A percentile compares a stretch with the other conserved stretches of the same genome.
Evolutionary conservation across 192 early-diverging fungal genomes (phyloP).

Genomic region (Umbelopsis vinacea): DNA sequence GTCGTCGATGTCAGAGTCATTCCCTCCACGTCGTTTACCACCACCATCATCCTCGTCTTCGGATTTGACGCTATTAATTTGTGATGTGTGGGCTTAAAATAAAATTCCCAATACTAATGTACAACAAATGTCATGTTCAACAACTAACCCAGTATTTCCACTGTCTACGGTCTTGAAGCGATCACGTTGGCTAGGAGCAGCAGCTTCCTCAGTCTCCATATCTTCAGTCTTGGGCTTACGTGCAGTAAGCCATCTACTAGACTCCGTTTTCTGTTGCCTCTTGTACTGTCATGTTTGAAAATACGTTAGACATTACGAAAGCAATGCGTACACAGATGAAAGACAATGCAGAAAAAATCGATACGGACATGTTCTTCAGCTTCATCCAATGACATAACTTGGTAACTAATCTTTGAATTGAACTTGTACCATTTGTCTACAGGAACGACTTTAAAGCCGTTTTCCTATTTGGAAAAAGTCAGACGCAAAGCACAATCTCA

Average conservation of each 20-base stretch:
- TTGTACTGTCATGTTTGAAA: slow-evolving; percentile 35
- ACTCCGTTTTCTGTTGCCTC: slow-evolving; percentile 50
- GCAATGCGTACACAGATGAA: slow-evolving; percentile 20
- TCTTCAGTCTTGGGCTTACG: slow-evolving; percentile 44
- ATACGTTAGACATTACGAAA: background rate
- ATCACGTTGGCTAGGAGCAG: background rate
- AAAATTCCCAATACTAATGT: too few species aligned
- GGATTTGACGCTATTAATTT: slow-evolving; percentile 31
- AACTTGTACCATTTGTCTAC: slow-evolving; percentile 81
- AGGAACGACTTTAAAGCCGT: slow-evolving; percentile 78
- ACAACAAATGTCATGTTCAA: too few species aligned
- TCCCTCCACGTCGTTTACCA: slow-evolving; percentile 20
- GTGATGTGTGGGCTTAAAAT: background rate
- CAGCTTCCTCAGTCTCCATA: slow-evolving; percentile 32
- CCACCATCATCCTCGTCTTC: slow-evolving; percentile 57
- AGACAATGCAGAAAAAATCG: background rate
- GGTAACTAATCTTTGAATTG: slow-evolving; percentile 65
- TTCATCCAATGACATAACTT: slow-evolving; percentile 71
- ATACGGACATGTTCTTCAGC: slow-evolving; percentile 72
- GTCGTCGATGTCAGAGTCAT: slow-evolving; percentile 64
- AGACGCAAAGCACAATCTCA: background rate
- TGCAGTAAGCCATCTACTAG: slow-evolving; percentile 59
- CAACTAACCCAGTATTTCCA: slow-evolving; percentile 37
- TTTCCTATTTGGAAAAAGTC: slow-evolving; percentile 42
- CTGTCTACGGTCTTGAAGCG: slow-evolving; percentile 49